Base-by-base conservation (phyloP, 2,329 filamentous ascomycete species). In the Hypomyces perniciosus region DNA sequence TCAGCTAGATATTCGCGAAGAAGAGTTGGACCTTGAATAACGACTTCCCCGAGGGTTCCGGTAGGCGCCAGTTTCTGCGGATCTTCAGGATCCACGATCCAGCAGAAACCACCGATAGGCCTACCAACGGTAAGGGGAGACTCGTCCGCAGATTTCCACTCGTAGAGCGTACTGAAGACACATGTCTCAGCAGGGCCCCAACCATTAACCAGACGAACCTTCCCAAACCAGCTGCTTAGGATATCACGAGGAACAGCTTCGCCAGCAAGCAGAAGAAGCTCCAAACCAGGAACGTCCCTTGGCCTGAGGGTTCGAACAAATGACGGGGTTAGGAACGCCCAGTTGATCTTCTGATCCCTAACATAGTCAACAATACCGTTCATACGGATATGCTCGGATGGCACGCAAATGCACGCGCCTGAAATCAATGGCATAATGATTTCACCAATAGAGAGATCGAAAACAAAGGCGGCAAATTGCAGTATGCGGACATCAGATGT, bases 401-500 rank as follows among this genome's bases (percentile, higher is more conserved):
- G 50, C 2, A 52, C 33, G 4, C 4, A 52, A 5, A 49, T 7
- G 13, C 46, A 49, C 0, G 45, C 50, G 4, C 50, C 50, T 4
- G 6, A 38, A 2, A 49, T 35, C 3, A 52, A 34, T 8, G 50
- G 20, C 0, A 39, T 5, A 10, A 49, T 40, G 4, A 9, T 8
- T n/a, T 52, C 50, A 5, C 34, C 45, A 49, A 52, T 30, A 3
- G 50, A 48, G 20, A 49, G 4, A 4, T 58, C 55, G 5, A 57
- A 52, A 3, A 49, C 46, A n/a, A 27, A 49, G 3, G 50, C 20
- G 1, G 50, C 50, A 20, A 52, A 52, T 30, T 52, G 50, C 2
- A 52, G 46, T 6, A 40, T 31, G n/a, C 50, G 50, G 13, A 39
- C 46, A 9, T 26, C 6, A 0, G 40, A 8, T 20, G 44, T 43